phyloP scores from a whole-genome alignment of 2,329 filamentous ascomycete genomes.

The Colletotrichum australisinense region DNA sequence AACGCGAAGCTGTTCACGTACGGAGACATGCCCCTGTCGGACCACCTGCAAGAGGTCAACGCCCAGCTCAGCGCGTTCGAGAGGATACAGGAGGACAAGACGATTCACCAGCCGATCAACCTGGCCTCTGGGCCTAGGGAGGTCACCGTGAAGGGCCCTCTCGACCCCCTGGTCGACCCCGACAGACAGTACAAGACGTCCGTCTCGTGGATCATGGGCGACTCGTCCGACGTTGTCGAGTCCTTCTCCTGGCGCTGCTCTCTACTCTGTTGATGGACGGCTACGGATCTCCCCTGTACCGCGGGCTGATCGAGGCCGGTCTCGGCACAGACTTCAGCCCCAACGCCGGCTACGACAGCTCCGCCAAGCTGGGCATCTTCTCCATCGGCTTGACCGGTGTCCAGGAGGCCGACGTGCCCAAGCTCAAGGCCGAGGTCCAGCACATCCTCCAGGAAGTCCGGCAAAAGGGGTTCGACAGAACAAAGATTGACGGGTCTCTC shows the following conservation, averaged over 20 bases:
- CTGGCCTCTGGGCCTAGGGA: slow-evolving; percentile 74
- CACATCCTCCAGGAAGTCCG: slow-evolving; percentile 77
- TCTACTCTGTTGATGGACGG: slow-evolving; percentile 90
- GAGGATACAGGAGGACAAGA: slow-evolving; percentile 74
- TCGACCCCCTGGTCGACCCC: slow-evolving; percentile 86
- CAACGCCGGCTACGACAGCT: slow-evolving; percentile 91
- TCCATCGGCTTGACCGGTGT: slow-evolving; percentile 94
- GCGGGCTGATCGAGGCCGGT: slow-evolving; percentile 87
- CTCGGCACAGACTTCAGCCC: slow-evolving; percentile 94
- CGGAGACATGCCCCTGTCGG: slow-evolving; percentile 86
- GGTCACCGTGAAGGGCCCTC: slow-evolving; percentile 81
- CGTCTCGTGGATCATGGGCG: slow-evolving; percentile 89
- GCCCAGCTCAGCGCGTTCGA: slow-evolving; percentile 80
- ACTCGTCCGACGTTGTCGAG: slow-evolving; percentile 85
- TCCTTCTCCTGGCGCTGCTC: slow-evolving; percentile 88
- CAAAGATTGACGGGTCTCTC: slow-evolving; percentile 92
- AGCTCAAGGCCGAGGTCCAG: slow-evolving; percentile 79
- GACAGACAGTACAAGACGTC: slow-evolving; percentile 95
- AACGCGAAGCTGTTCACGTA: slow-evolving; percentile 98
- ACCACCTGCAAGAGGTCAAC: slow-evolving; percentile 84
- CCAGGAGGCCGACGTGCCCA: slow-evolving; percentile 80
- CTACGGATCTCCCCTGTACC: slow-evolving; percentile 94
- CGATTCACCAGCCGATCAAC: slow-evolving; percentile 81
- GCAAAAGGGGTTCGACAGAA: slow-evolving; percentile 83
- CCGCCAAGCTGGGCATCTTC: slow-evolving; percentile 82